phyloP scores from a whole-genome alignment of 2,329 filamentous ascomycete genomes.

The Aureobasidium sp. region DNA sequence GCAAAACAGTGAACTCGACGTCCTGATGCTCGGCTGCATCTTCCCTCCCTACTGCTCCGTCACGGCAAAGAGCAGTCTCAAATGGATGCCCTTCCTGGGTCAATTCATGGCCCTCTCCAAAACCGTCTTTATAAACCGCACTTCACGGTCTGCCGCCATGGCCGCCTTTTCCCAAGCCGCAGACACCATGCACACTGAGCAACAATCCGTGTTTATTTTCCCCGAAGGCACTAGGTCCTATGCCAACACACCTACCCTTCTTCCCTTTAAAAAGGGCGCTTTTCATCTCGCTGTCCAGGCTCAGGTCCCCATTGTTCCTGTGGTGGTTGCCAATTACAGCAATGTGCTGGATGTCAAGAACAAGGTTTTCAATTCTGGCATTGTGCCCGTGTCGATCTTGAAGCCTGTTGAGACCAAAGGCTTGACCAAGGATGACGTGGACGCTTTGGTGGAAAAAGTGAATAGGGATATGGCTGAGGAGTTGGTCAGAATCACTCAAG shows the following conservation, averaged over 20 bases:
- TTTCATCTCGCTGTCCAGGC: slow-evolving; percentile 95
- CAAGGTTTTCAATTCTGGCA: slow-evolving; percentile 36
- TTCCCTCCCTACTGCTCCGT: slow-evolving; percentile 91
- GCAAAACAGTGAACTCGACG: slow-evolving; percentile 65
- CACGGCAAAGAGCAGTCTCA: slow-evolving; percentile 82
- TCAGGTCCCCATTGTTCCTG: slow-evolving; percentile 83
- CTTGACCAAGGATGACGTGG: slow-evolving; percentile 69
- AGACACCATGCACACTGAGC: slow-evolving; percentile 62
- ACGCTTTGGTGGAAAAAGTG: slow-evolving; percentile 60
- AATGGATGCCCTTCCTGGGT: slow-evolving; percentile 73
- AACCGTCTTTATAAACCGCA: slow-evolving; percentile 91
- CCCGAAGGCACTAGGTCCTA: slow-evolving; percentile 92
- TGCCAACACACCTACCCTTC: slow-evolving; percentile 66
- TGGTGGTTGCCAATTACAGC: slow-evolving; percentile 49
- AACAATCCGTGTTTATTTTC: slow-evolving; percentile 72
- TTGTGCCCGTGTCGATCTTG: slow-evolving; percentile 63
- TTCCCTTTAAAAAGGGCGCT: slow-evolving; percentile 98
- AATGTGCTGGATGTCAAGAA: slow-evolving; percentile 41
- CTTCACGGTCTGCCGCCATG: slow-evolving; percentile 73
- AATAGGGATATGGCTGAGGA: slow-evolving; percentile 68
- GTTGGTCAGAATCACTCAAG: slow-evolving; percentile 36
- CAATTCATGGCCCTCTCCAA: slow-evolving; percentile 87
- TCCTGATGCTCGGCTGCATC: slow-evolving; percentile 79
- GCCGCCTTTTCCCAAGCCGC: slow-evolving; percentile 81
- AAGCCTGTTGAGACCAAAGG: slow-evolving; percentile 71